phyloP scores from a whole-genome alignment of 2,329 filamentous ascomycete species.

The Nemania bipapillata region DNA sequence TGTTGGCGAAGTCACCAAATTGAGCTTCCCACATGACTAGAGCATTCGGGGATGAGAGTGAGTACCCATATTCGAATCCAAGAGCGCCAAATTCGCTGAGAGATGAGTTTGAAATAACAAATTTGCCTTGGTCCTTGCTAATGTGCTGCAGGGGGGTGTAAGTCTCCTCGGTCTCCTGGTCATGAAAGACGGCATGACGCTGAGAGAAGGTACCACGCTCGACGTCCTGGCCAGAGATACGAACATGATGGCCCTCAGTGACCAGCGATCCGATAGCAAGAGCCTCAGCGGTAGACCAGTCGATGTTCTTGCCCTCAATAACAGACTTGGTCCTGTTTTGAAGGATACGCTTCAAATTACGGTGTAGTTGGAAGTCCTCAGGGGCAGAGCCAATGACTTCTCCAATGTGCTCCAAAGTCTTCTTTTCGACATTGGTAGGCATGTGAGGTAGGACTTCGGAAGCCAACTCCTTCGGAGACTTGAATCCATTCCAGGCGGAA shows the following conservation, averaged over 20 bases:
- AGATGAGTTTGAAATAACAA: slow-evolving; percentile 97
- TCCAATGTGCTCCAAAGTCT: slow-evolving; percentile 82
- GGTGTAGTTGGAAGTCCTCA: slow-evolving; percentile 88
- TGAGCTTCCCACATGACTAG: slow-evolving; percentile 99
- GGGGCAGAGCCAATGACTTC: slow-evolving; percentile 80
- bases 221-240: slow-evolving; percentile 97
- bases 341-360: slow-evolving; percentile 97
- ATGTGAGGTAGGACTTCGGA: slow-evolving; percentile 93
- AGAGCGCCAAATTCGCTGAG: slow-evolving; percentile 76
- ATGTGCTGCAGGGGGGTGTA: slow-evolving; percentile 93
- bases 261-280: slow-evolving; percentile 93
- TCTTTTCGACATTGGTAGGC: slow-evolving; percentile 79
- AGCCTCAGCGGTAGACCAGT: slow-evolving; percentile 97
- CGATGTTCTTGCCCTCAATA: slow-evolving; percentile 89
- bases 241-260: slow-evolving; percentile 93
- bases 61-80: slow-evolving; percentile 99
- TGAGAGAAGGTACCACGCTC: slow-evolving; percentile 99
- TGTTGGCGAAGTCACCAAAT: slow-evolving; percentile 99
- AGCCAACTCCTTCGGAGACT: slow-evolving; percentile 96
- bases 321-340: slow-evolving; percentile 90
- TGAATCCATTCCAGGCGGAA: slow-evolving; percentile 99
- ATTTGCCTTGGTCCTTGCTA: slow-evolving; percentile 90
- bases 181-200: slow-evolving; percentile 95
- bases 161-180: slow-evolving; percentile 92
- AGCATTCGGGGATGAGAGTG: slow-evolving; percentile 92